Evolutionary conservation across 2,329 filamentous ascomycete species (phyloP).

Genomic region (Helotiales sp.): DNA sequence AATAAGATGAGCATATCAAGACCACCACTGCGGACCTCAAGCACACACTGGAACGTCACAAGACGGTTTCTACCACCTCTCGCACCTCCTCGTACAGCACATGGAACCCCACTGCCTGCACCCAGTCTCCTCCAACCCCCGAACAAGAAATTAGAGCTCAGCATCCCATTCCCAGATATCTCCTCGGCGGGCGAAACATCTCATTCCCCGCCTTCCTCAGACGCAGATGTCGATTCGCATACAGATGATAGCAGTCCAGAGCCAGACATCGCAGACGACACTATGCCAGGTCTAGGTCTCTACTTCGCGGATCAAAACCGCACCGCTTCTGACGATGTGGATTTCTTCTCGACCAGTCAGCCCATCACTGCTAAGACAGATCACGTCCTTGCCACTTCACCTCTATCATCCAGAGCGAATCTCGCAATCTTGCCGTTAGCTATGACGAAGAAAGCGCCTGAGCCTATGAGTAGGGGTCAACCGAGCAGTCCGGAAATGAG

Average conservation of each 20-base stretch:
- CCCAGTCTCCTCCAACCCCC: conserved; percentile 22
- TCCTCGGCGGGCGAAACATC: conserved; percentile 41
- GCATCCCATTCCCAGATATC: conserved; percentile 31
- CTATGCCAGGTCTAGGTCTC: conserved; percentile 22
- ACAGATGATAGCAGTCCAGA: conserved; percentile 41
- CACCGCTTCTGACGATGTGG: conserved; percentile 16
- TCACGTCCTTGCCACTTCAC: conserved; percentile 39
- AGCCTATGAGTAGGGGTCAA: conserved; percentile 10
- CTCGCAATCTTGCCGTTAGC: conserved; percentile 15
- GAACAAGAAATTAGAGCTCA: conserved; percentile 18
- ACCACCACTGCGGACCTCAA: conserved; percentile 33
- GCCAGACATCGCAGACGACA: conserved; percentile 23
- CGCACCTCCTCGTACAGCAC: conserved; percentile 24
- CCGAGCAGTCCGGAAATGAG: conserved; percentile 32
- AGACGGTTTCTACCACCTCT: conserved; percentile 23
- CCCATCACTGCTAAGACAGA: conserved; percentile 38
- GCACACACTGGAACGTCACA: conserved; percentile 27
- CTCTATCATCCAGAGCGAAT: conserved; percentile 23
- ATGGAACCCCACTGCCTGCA: conserved; percentile 27
- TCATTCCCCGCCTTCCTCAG: conserved; percentile 36
- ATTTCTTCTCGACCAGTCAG: conserved; percentile 40
- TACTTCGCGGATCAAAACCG: conserved; percentile 12
- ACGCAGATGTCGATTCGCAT: conserved; percentile 40
- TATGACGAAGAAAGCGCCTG: conserved; percentile 1
- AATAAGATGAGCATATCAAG: conserved; percentile 25